Base-by-base conservation (phyloP, 2,329 filamentous ascomycete species). In the Calonectria leucothoes region DNA sequence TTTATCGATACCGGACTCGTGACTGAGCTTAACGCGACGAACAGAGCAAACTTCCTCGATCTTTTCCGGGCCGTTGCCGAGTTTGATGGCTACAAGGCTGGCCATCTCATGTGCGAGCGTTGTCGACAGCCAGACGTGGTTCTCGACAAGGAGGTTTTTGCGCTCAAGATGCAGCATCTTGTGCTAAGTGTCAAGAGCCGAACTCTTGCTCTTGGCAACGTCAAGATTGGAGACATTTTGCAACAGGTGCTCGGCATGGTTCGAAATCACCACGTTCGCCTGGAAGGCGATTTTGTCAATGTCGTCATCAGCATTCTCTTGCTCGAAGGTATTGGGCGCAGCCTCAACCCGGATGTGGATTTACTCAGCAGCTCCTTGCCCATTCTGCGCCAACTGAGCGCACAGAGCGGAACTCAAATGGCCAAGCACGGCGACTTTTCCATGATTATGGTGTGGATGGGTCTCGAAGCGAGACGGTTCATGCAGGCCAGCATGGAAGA, bases 201-300 rank as follows among this genome's bases (percentile, higher is more conserved):
- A 51, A 99, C 97, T 0, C 93, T 99, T 70, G 96, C 97, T 0
- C 89, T 99, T 0, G 96, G 96, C 6, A 98, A 95, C 81, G 94
- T 99, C 85, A 97, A 96, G 86, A 98, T 99, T 75, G 97, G 97
- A 14, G 97, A 99, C 79, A 95, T 99, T 25, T 85, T 99, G 35
- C 95, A 97, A 81, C 91, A 97, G 79, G 97, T 98, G 0, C 88
- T 99, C 55, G 90, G 90, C 72, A 98, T 99, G 95, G 97, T 99
- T 35, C 92, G 97, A 69, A 87, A 89, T 12, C 97, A 99, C 83
- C 97, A 99, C 82, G 97, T 99, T 5, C 91, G 97, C 11, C 90
- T 99, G 65, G 97, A 99, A 84, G 97, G 97, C 11, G 97, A 99
- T 83, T 99, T 98, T 82, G 95, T 99, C 82, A 99, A 99, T 82